A percentile compares a stretch with the other conserved stretches of the same genome.
phyloP scores from a whole-genome alignment of 495 filamentous ascomycete species.

The Amorphotheca resinae region DNA sequence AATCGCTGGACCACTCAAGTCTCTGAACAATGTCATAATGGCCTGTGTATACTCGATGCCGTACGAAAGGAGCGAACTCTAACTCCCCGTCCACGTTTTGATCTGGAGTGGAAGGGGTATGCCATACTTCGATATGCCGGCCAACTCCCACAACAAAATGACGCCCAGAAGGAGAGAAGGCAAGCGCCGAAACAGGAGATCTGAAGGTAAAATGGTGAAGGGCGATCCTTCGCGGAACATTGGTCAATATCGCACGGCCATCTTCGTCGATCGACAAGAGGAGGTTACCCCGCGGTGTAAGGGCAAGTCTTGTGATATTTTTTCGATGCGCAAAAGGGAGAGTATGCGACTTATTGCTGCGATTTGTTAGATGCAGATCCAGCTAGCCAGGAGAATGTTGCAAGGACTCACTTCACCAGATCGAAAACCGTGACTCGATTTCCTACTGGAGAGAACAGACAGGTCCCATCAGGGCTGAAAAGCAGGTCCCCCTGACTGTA shows the following conservation, averaged over 20 bases:
- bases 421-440: slow-evolving; percentile 95
- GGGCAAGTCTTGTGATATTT: slow-evolving; percentile 77
- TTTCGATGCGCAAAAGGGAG: slow-evolving; percentile 88
- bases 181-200: slow-evolving; percentile 64
- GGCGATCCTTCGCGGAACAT: slow-evolving; percentile 69
- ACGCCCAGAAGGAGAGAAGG: slow-evolving; percentile 83
- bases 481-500: slow-evolving; percentile 94
- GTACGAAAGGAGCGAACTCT: slow-evolving; percentile 88
- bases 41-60: slow-evolving; percentile 71
- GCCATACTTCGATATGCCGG: slow-evolving; percentile 84
- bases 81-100: slow-evolving; percentile 65
- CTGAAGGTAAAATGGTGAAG: slow-evolving; percentile 94
- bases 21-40: slow-evolving; percentile 78
- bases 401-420: slow-evolving; percentile 64
- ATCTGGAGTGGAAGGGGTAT: slow-evolving; percentile 79
- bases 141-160: slow-evolving; percentile 82
- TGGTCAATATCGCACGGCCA: slow-evolving; percentile 83
- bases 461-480: slow-evolving; percentile 93
- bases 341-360: slow-evolving; percentile 89
- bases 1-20: slow-evolving; percentile 92
- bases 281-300: slow-evolving; percentile 80
- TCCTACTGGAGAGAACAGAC: slow-evolving; percentile 91
- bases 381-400: not conserved
- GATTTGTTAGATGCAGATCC: slow-evolving; percentile 13
- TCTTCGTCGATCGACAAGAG: slow-evolving; percentile 89